Conservation (phyloP, 441 rosid species). For the Arabidopsis hybrid region DNA sequence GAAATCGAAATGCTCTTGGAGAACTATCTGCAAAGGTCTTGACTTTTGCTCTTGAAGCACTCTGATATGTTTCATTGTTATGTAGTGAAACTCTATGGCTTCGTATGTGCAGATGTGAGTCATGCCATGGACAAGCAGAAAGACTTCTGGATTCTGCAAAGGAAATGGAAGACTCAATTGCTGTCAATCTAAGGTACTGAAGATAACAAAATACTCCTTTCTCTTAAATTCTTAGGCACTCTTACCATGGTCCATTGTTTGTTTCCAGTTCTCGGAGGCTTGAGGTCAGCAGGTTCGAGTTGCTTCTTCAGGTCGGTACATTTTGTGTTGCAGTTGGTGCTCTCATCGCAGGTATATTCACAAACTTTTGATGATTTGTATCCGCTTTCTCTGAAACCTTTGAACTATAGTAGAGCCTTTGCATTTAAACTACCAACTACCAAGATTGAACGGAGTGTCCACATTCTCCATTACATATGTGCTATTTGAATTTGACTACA, state of each 20-base stretch:
- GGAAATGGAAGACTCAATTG: constrained; percentile 99
- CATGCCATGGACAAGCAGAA: constrained; percentile 98
- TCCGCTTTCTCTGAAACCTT: constrained; percentile 21
- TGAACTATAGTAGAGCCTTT: neutral
- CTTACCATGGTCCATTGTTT: constrained; percentile 2
- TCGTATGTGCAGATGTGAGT: constrained; percentile 78
- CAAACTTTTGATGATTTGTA: constrained; percentile 17
- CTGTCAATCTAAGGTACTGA: constrained; percentile 87
- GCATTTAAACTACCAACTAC: constrained; percentile 1
- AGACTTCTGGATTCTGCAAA: constrained; percentile 97
- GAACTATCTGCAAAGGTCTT: constrained; percentile 93
- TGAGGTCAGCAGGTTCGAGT: constrained; percentile 94
- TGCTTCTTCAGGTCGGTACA: constrained; percentile 97
- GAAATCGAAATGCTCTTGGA: constrained; percentile 99
- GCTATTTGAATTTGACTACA: neutral
- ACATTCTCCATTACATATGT: neutral
- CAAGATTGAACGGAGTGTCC: neutral
- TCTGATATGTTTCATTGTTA: neutral
- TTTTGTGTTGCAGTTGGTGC: constrained; percentile 94
- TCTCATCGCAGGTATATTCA: constrained; percentile 75
- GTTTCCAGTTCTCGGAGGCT: constrained; percentile 94
- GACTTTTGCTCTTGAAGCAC: constrained; percentile 18
- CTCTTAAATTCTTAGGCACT: constrained; percentile 15
- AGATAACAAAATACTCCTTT: constrained; percentile 8
- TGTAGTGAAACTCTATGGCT: constrained; percentile 20